Conservation (phyloP, 768 basidiomycete genomes). For the Filobasidium floriforme region DNA sequence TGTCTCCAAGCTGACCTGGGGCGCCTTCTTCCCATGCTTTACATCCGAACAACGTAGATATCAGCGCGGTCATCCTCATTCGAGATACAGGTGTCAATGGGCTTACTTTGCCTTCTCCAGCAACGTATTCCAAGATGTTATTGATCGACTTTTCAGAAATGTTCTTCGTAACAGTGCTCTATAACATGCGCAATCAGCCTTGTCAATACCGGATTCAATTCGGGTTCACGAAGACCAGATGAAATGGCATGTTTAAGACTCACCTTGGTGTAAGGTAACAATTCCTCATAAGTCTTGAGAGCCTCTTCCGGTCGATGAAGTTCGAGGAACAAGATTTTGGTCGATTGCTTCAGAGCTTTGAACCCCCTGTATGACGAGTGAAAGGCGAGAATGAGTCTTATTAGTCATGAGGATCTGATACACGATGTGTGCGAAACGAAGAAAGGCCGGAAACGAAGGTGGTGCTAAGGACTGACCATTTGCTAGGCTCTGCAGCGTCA, state of each 20-base stretch:
- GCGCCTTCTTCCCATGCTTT: conserved; percentile 38
- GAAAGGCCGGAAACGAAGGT: neutral
- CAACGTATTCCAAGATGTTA: conserved; percentile 94
- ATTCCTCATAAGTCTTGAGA: conserved; percentile 70
- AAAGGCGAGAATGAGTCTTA: neutral
- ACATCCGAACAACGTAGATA: neutral
- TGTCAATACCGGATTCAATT: conserved; percentile 12
- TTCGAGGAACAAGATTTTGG: conserved; percentile 78
- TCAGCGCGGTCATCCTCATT: neutral
- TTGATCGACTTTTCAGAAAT: conserved; percentile 98
- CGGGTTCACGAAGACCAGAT: conserved; percentile 47
- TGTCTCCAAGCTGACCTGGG: conserved; percentile 58
- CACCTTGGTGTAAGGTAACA: conserved; percentile 82
- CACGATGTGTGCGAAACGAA: neutral
- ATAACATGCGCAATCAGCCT: neutral
- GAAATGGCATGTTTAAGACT: conserved; percentile 43
- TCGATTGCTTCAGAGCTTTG: conserved; percentile 95
- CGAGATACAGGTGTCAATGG: conserved; percentile 33
- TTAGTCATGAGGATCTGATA: neutral
- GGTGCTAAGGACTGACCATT: conserved; percentile 59
- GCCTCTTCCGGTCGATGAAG: conserved; percentile 76
- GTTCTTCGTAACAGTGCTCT: conserved; percentile 42
- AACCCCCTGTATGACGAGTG: conserved; percentile 65
- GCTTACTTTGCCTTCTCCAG: conserved; percentile 67
- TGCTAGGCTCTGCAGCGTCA: conserved; percentile 79